Conservation (phyloP, 2,329 filamentous ascomycete species). For the Teratosphaeria viscida region DNA sequence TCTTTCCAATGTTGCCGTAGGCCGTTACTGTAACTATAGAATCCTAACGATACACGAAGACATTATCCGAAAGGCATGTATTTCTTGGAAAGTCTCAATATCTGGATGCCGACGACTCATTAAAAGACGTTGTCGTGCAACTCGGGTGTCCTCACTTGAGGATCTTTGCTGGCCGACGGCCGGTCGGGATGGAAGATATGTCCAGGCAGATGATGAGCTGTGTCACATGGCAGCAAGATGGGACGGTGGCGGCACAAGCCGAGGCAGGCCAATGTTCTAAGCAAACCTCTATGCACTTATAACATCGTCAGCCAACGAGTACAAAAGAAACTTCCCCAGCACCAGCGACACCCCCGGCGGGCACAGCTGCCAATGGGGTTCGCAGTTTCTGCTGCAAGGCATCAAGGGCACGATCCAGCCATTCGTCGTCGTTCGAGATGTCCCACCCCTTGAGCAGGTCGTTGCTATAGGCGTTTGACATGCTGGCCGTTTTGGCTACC, state of each 20-base stretch:
- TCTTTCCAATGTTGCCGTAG: background rate
- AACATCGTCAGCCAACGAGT: background rate
- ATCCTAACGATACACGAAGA: background rate
- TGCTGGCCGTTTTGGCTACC: background rate
- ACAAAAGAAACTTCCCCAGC: background rate
- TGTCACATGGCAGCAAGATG: too few species aligned
- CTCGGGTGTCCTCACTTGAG: too few species aligned
- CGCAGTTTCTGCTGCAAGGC: background rate
- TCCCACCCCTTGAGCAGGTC: background rate
- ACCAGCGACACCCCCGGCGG: background rate
- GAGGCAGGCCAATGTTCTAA: too few species aligned
- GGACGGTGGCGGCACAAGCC: too few species aligned
- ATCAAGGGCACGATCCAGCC: background rate
- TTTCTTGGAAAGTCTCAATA: background rate
- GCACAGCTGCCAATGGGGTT: background rate
- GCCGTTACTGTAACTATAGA: background rate
- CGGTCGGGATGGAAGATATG: too few species aligned
- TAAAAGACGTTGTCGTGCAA: background rate
- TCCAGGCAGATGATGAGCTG: too few species aligned
- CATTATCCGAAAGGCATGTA: background rate
- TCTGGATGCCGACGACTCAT: background rate
- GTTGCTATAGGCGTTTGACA: background rate
- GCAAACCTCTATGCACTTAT: too few species aligned
- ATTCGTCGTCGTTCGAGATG: background rate
- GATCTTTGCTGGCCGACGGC: too few species aligned